phyloP scores from a whole-genome alignment of 148 eudicot species.

The Silene uniflora region DNA sequence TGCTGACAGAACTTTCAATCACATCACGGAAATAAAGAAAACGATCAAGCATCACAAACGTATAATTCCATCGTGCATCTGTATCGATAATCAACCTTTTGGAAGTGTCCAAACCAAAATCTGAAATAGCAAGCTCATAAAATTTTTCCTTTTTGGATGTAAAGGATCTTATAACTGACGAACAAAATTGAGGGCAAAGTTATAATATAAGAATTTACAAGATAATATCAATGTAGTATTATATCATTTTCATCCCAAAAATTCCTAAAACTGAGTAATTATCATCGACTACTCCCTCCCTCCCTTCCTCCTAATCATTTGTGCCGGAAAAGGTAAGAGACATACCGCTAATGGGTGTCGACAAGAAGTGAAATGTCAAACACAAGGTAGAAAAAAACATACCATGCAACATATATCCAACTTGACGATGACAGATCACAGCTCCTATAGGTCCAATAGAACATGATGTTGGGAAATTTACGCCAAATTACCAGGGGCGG shows the following conservation, averaged over 20 bases:
- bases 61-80: conserved; percentile 1
- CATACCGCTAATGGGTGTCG: too few relatives aligned
- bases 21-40: background rate
- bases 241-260: too few relatives aligned
- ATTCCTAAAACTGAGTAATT: too few relatives aligned
- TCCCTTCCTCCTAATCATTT: too few relatives aligned
- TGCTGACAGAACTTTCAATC: background rate
- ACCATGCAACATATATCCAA: conserved; percentile 99
- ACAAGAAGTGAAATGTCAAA: too few relatives aligned
- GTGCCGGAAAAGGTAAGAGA: too few relatives aligned
- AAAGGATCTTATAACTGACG: background rate
- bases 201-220: too few relatives aligned
- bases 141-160: background rate
- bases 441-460: conserved; percentile 63
- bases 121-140: background rate
- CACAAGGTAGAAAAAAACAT: conserved; percentile 29
- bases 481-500: too few relatives aligned
- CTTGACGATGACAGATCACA: conserved; percentile 80
- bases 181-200: too few relatives aligned
- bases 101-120: conserved; percentile 11
- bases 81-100: background rate
- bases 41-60: conserved; percentile 5
- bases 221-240: too few relatives aligned
- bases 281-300: too few relatives aligned
- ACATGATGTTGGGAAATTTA: too few relatives aligned